Evolutionary conservation across 2,329 filamentous ascomycete species (phyloP), one percentile per base, ranked within the genome.

Genomic region (Cryphonectria parasitica): DNA sequence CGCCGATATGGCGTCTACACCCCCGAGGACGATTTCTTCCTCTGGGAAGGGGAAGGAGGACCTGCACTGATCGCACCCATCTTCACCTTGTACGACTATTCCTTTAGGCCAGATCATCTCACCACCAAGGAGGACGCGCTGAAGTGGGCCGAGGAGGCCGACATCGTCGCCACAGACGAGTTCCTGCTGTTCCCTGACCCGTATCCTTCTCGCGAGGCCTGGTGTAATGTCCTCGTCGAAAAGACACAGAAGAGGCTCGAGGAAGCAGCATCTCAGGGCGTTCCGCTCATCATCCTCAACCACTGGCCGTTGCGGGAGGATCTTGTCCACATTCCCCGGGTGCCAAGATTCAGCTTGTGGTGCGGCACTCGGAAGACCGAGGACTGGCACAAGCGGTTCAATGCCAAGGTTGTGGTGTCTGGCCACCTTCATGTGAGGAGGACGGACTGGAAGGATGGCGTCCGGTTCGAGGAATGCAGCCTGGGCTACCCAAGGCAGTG

Each of bases 71-170:
- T 89, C 56, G 85, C 84, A 43, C 87, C 85, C 43, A 82, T 88
- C 65, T 89, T 89, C 80, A 88, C 87, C 0, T 79, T 89, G 19
- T 89, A 89, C 79, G 87, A 89, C 78, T 89, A 89, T 78, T 85
- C 82, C 72, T 89, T 88, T 77, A 80, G 86, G 0, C 87, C 87
- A 0, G 79, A 77, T 1, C 74, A 86, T 62, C 82, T 89, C 11
- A 70, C 66, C 62, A 77, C 79, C 36, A 78, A 84, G 52, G 85
- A 85, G 69, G 77, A 80, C 28, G 86, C 86, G 0, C 72, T 81
- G 41, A 72, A 73, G 36, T 82, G 80, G 80, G 80, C 80, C n/a
- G 75, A 77, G 71, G 78, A 79, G 74, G 71, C 72, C 45, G 78
- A 80, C 71, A 80, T 76, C 19, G 76, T 78, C 1, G 80, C 80